These are phyloP conservation scores for Yamadazyma diddensiae DNA, from an alignment of 1,139 yeast species.

Conservation along the genomic window DNA sequence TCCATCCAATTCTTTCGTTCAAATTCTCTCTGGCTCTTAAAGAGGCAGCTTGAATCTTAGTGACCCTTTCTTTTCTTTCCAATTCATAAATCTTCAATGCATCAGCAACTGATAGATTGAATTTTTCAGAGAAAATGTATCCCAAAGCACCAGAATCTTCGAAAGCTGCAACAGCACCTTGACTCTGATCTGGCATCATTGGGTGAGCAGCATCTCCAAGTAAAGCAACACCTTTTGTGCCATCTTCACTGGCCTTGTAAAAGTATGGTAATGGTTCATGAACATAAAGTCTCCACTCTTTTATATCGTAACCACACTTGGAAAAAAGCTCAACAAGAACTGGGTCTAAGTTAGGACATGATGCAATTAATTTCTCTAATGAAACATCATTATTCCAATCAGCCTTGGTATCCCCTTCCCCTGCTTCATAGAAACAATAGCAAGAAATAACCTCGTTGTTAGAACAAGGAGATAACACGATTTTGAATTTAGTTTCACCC, in stretches of 20 bases:
- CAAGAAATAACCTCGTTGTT: conserved; percentile 24
- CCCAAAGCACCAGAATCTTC: conserved; percentile 27
- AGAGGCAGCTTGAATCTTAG: conserved; percentile 25
- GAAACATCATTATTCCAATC: conserved; percentile 24
- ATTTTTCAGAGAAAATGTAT: conserved; percentile 15
- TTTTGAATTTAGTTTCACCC: conserved; percentile 24
- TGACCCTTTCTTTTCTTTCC: conserved; percentile 24
- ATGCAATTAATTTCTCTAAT: conserved; percentile 16
- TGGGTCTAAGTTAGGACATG: conserved; percentile 21
- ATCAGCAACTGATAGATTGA: conserved; percentile 17
- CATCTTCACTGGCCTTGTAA: conserved; percentile 16
- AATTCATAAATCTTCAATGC: conserved; percentile 21
- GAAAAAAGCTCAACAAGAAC: conserved; percentile 19
- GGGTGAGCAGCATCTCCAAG: conserved; percentile 42
- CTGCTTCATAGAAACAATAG: conserved; percentile 21
- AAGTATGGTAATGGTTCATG: conserved; percentile 25
- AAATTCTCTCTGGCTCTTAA: conserved; percentile 26
- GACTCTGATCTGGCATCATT: conserved; percentile 38
- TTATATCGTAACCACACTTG: conserved; percentile 26
- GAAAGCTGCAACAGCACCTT: conserved; percentile 41
- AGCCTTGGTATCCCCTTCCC: conserved; percentile 15
- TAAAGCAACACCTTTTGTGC: conserved; percentile 21
- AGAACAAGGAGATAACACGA: conserved; percentile 26
- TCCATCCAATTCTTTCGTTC: conserved; percentile 29
- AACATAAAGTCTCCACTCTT: conserved; percentile 28